A percentile compares a stretch with the other conserved stretches of the same genome.
These are phyloP conservation scores for Ceratobasidium sp. DNA, from an alignment of 1,284 basidiomycete genomes.

Conservation along the genomic window DNA sequence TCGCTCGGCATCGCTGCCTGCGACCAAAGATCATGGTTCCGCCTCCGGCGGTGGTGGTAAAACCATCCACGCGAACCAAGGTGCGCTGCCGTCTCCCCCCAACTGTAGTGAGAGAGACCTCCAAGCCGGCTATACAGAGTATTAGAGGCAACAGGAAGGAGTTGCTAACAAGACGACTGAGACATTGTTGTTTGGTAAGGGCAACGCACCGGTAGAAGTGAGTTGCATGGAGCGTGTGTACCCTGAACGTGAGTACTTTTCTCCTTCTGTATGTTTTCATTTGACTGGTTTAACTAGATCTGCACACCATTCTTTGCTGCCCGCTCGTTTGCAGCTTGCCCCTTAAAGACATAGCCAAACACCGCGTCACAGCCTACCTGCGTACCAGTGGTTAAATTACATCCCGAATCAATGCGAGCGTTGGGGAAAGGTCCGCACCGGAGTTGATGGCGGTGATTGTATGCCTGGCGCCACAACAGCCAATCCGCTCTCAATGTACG, in stretches of 20 bases:
- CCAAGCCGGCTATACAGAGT: conserved; percentile 24
- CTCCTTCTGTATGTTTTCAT: not conserved
- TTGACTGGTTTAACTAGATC: conserved; percentile 14
- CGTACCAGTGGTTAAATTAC: not conserved
- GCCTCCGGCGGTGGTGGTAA: conserved; percentile 8
- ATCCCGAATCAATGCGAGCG: conserved; percentile 5
- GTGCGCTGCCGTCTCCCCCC: conserved; percentile 31
- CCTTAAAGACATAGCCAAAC: not conserved
- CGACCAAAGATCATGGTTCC: conserved; percentile 19
- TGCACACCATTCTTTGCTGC: not conserved
- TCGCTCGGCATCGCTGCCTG: conserved; percentile 8
- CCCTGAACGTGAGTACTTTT: not conserved
- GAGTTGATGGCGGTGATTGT: not conserved
- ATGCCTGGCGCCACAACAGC: not conserved
- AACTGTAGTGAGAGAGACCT: conserved; percentile 38
- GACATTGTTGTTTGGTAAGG: conserved; percentile 20
- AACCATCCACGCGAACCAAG: not conserved
- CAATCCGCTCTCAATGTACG: conserved; percentile 14
- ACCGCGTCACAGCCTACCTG: not conserved
- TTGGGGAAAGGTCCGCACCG: conserved; percentile 32
- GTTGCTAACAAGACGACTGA: conserved; percentile 24
- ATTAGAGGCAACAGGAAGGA: conserved; percentile 16
- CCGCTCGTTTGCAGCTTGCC: not conserved
- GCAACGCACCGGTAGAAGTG: not conserved
- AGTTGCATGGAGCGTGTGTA: conserved; percentile 17